Base-by-base conservation (phyloP, 495 filamentous ascomycete species). In the Elaphomyces granulatus region DNA sequence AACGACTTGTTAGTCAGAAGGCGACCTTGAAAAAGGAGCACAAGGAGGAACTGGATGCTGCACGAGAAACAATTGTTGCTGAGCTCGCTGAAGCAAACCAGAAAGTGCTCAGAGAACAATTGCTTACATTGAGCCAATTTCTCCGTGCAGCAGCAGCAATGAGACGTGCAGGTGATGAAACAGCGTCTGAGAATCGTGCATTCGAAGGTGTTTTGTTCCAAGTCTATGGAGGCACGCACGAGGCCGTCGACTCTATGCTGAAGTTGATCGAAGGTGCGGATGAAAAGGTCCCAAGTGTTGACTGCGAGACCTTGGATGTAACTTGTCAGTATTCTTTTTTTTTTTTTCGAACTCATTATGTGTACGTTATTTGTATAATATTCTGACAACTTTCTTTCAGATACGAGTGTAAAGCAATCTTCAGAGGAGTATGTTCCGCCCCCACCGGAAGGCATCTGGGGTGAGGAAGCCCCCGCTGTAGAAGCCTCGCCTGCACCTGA, bases 121-220 rank as follows among this genome's bases (percentile, higher is more conserved):
- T 87, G 31, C 66, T 85, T 9, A 61, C 73, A 10, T 54, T 92
- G 34, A 83, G 80, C 38, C 80, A 85, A 56, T 92, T 88, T 62
- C 67, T 92, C 37, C 77, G 77, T 45, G 67, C 83, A 15, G 84
- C 83, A 42, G 83, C 83, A 8, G 76, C 77, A 32, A 72, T 81
- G 49, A 67, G 84, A 47, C 75, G 72, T 42, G 63, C 63, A 21
- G 74, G 67, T 36, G 76, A 83, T 42, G 72, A 73, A 34, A 72
- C 80, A 48, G 68, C 76, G 15, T 55, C 65, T 2, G 84, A 94
- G 59, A 83, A 74, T 50, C 74, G 74, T 59, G 90, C 87, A 32
- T 81, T 96, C 43, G 92, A 99, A 60, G 85, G 83, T 37, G 79
- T 90, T 19, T 68, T 99, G 32, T 76, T 87, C 37, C 69, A 83